Conservation (phyloP, 768 basidiomycete genomes). For the Hypholoma sublateritium region DNA sequence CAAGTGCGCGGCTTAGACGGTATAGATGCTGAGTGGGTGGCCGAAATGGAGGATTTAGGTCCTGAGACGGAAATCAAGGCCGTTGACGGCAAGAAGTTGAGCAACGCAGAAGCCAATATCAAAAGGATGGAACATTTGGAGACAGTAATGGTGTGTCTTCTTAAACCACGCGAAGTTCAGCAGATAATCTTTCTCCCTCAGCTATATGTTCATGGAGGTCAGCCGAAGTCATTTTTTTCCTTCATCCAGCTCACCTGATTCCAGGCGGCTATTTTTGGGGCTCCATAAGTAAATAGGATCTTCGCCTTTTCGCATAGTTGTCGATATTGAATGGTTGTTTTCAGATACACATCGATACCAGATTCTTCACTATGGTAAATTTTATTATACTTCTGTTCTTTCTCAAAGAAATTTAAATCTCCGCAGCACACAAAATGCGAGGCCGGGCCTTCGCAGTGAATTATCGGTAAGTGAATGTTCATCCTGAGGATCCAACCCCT, state of each 20-base stretch:
- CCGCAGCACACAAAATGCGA: conserved; percentile 63
- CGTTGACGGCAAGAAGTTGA: conserved; percentile 30
- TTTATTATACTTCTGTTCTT: neutral
- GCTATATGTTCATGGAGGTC: conserved; percentile 70
- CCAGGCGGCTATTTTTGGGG: conserved; percentile 68
- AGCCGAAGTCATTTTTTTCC: neutral
- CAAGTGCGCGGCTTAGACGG: conserved; percentile 74
- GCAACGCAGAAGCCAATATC: conserved; percentile 38
- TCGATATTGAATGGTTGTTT: neutral
- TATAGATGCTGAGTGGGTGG: conserved; percentile 64
- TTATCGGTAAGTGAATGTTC: conserved; percentile 34
- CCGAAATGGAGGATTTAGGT: conserved; percentile 46
- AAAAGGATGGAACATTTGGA: conserved; percentile 54
- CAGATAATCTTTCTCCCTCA: conserved; percentile 21
- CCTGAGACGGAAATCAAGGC: conserved; percentile 15
- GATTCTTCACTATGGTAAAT: conserved; percentile 52
- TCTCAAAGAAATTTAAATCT: conserved; percentile 5
- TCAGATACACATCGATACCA: conserved; percentile 63
- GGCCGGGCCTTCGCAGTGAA: conserved; percentile 68
- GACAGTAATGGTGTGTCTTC: conserved; percentile 49
- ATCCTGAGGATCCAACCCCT: neutral
- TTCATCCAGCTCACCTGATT: neutral
- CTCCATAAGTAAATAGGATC: conserved; percentile 50
- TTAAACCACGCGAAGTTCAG: neutral
- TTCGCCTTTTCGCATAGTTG: neutral